These are phyloP conservation scores for Dryas alaskensis DNA, from an alignment of 306 rosid species.

Conservation along the genomic window DNA sequence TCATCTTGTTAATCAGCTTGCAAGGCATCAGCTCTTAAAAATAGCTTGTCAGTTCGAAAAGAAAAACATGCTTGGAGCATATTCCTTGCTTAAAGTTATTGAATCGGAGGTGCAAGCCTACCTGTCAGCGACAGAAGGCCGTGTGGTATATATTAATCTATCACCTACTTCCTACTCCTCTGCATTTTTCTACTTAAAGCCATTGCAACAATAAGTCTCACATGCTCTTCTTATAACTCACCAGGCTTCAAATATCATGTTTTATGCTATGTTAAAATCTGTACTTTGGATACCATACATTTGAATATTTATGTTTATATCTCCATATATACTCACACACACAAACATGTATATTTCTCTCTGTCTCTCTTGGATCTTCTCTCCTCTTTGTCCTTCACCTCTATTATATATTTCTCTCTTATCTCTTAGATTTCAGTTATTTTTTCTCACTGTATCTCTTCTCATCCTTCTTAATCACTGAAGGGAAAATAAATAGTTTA, in stretches of 20 bases:
- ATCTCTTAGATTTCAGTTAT: neutral
- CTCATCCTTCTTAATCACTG: neutral
- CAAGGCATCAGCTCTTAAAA: slow-evolving; percentile 89
- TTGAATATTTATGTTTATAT: too few relatives aligned
- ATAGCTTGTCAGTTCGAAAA: slow-evolving; percentile 94
- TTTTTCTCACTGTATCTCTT: neutral
- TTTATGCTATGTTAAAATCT: too few relatives aligned
- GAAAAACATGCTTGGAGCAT: slow-evolving; percentile 93
- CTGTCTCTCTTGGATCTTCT: too few relatives aligned
- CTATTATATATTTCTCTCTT: neutral
- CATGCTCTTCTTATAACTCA: neutral
- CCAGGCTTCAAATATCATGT: too few relatives aligned
- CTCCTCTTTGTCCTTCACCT: neutral
- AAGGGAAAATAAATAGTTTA: neutral
- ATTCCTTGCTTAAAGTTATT: slow-evolving; percentile 80
- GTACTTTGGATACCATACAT: too few relatives aligned
- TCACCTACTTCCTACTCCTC: neutral
- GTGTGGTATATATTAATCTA: slow-evolving; percentile 56
- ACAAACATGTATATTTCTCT: too few relatives aligned
- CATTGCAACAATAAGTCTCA: neutral
- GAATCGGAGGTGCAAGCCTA: slow-evolving; percentile 91
- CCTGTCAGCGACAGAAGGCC: slow-evolving; percentile 82
- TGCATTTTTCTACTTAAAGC: neutral
- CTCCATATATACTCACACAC: too few relatives aligned
- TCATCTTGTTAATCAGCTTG: slow-evolving; percentile 92